phyloP scores from a whole-genome alignment of 805 yeast genomes.

The Kodamaea lidongshanica region DNA sequence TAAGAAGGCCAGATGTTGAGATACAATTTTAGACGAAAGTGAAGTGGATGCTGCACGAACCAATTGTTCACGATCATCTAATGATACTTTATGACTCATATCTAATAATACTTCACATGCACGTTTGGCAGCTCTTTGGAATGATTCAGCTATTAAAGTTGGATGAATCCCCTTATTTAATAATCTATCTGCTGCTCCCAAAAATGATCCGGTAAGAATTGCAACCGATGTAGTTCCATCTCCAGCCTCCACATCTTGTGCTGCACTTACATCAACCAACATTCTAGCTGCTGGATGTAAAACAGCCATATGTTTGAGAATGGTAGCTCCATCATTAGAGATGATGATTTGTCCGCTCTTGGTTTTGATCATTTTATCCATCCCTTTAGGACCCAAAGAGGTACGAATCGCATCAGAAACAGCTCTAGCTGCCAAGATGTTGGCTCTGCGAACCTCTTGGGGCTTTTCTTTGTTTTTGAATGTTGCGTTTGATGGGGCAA shows the following conservation, averaged over 20 bases:
- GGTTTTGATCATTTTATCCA: conserved; percentile 98
- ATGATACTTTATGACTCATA: conserved; percentile 77
- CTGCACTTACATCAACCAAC: conserved; percentile 93
- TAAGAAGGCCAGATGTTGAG: conserved; percentile 78
- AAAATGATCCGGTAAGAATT: conserved; percentile 85
- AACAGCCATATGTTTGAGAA: conserved; percentile 94
- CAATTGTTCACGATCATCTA: conserved; percentile 74
- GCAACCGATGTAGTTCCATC: conserved; percentile 99
- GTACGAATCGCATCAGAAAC: conserved; percentile 95
- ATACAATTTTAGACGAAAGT: conserved; percentile 87
- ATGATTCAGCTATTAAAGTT: conserved; percentile 86
- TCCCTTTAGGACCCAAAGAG: conserved; percentile 96
- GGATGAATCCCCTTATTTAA: conserved; percentile 93
- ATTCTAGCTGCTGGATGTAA: conserved; percentile 98
- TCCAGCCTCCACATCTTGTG: conserved; percentile 99
- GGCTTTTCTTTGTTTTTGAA: conserved; percentile 94
- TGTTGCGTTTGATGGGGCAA: conserved; percentile 67
- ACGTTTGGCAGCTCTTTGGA: conserved; percentile 81
- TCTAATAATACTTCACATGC: conserved; percentile 76
- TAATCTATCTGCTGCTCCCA: conserved; percentile 91
- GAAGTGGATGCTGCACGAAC: conserved; percentile 94
- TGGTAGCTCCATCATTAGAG: conserved; percentile 98
- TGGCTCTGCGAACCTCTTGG: conserved; percentile 83
- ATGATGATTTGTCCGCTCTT: conserved; percentile 87
- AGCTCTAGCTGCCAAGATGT: conserved; percentile 87